These are phyloP conservation scores for Cochlearia excelsa DNA, from an alignment of 345 rosid species.

Conservation along the genomic window DNA sequence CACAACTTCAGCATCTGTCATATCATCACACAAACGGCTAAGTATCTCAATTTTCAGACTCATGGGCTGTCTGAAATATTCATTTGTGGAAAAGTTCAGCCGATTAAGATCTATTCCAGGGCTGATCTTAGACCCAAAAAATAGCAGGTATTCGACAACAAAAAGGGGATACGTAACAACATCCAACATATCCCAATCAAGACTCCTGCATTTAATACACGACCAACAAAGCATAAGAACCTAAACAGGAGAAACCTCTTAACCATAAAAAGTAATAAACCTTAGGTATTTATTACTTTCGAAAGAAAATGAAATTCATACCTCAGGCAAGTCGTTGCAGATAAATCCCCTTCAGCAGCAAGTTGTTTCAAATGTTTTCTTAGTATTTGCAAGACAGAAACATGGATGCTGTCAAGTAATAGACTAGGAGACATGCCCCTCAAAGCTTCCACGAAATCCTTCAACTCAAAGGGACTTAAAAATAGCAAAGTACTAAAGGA, in stretches of 20 bases:
- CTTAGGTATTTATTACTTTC: conserved; percentile 11
- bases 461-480: conserved; percentile 91
- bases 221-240: conserved; percentile 30
- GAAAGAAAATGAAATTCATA: conserved; percentile 36
- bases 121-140: conserved; percentile 55
- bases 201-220: conserved; percentile 66
- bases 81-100: conserved; percentile 55
- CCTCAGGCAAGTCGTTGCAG: conserved; percentile 92
- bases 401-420: conserved; percentile 79
- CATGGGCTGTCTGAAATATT: conserved; percentile 68
- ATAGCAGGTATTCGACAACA: conserved; percentile 68
- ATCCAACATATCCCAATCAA: conserved; percentile 83
- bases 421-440: conserved; percentile 51
- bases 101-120: conserved; percentile 53
- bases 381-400: conserved; percentile 69
- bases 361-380: conserved; percentile 74
- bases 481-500: conserved; percentile 80
- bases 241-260: conserved; percentile 20
- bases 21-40: conserved; percentile 67
- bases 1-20: conserved; percentile 71
- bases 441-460: conserved; percentile 73
- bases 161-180: conserved; percentile 82
- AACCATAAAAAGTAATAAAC: conserved; percentile 15
- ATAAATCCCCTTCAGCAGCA: conserved; percentile 67
- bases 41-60: conserved; percentile 70